Base-by-base conservation (phyloP, 2,329 filamentous ascomycete genomes). In the Aspergillus brasiliensis region DNA sequence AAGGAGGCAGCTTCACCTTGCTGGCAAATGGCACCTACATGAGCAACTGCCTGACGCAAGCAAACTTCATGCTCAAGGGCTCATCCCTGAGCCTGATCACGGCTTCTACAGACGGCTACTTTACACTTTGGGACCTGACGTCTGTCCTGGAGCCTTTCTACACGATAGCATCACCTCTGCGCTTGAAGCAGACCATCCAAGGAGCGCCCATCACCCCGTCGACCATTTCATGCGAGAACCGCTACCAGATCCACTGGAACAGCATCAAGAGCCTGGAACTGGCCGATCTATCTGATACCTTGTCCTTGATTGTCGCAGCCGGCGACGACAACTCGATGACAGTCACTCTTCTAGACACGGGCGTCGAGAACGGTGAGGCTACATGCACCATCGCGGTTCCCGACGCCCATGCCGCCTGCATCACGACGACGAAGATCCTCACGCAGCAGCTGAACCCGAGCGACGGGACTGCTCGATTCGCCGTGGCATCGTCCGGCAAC, bases 251-350 rank as follows among this genome's bases (percentile, higher is more conserved):
- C 23, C 95, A 98, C 70, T 92, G 96, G 68, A 96, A 85, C 74
- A 87, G 88, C 53, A 86, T 97, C 72, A 96, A 97, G 73, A 69
- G 74, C 0, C 72, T 84, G 59, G 71, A 77, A 3, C 55, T 76
- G 4, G 60, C 73, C 1, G 48, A 68, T 27, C 54, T 80, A 13
- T 65, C 69, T 17, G 63, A 71, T 28, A 67, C 66, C n/a, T 65
- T 75, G 54, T 66, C 78, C 65, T 65, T 90, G 0, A 71, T 96
- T 17, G 74, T 91, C 4, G 92, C 91, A 0, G 92, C 91, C 25
- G 92, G 95, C 21, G 95, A 99, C 68, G 95, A 98, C 74, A 95
- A 95, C 62, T 89, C 89, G 3, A 74, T 98, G 0, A 88, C 84
- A 0, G 69, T 91, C 10, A 84, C 83, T 0, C 71, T 83, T 31